These are phyloP conservation scores for Pseudonitzschia pungens DNA, from an alignment of 108 stramenopile genomes.

Conservation along the genomic window DNA sequence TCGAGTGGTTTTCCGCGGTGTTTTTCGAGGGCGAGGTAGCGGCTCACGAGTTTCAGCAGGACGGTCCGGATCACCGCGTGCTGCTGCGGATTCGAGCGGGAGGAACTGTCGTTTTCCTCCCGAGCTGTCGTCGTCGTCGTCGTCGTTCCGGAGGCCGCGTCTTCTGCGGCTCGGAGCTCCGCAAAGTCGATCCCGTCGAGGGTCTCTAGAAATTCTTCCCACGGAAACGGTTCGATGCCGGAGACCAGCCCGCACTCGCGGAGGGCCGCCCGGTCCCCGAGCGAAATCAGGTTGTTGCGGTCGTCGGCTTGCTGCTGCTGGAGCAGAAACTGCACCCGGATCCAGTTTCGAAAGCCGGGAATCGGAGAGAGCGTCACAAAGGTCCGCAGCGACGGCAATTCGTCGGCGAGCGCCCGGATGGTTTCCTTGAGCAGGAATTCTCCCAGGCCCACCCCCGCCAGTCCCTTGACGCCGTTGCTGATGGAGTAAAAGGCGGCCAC, in stretches of 20 bases:
- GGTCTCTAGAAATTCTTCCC: constrained; percentile 7
- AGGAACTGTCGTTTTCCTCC: no score
- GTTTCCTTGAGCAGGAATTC: constrained; percentile 87
- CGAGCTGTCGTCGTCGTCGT: neutral
- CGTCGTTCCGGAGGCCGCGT: neutral
- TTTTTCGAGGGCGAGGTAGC: constrained; percentile 65
- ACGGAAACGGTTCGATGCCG: neutral
- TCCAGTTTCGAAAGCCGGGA: constrained; percentile 85
- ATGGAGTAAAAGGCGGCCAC: constrained; percentile 95
- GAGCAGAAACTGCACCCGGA: constrained; percentile 52
- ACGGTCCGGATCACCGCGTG: constrained; percentile 38
- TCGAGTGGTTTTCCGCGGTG: constrained; percentile 76
- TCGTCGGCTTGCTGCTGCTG: constrained; percentile 1
- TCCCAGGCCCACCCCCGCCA: constrained; percentile 88
- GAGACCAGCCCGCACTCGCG: constrained; percentile 5
- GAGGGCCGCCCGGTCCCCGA: constrained; percentile 24
- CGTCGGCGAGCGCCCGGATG: constrained; percentile 51
- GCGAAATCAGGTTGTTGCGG: constrained; percentile 32
- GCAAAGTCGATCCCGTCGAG: neutral
- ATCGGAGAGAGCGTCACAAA: constrained; percentile 91
- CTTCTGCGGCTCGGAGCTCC: neutral
- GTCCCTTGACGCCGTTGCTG: constrained; percentile 73
- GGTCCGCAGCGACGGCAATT: constrained; percentile 56
- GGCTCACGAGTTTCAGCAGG: constrained; percentile 66
- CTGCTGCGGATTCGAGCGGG: neutral